Percentiles rank a stretch among this genome's conserved stretches.
These are phyloP conservation scores for Fusarium nurragi DNA, from an alignment of 2,329 filamentous ascomycete genomes.

Conservation along the genomic window DNA sequence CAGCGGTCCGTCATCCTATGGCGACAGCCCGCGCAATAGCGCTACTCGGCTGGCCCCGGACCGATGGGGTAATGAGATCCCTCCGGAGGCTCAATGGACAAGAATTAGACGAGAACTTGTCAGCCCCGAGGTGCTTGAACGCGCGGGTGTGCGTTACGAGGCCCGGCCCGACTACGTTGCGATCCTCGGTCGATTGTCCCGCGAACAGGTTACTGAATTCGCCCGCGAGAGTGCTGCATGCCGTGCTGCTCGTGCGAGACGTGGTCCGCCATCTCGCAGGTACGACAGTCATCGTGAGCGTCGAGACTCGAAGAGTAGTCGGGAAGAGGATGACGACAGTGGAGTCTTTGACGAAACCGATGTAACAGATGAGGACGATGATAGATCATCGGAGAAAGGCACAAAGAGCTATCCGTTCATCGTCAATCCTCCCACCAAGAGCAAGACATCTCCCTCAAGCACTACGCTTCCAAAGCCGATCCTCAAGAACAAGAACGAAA, in stretches of 20 bases:
- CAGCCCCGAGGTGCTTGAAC: constrained; percentile 66
- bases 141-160: constrained; percentile 67
- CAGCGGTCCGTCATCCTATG: constrained; percentile 48
- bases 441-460: constrained; percentile 49
- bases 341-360: constrained; percentile 47
- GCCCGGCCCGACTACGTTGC: constrained; percentile 70
- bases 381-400: constrained; percentile 45
- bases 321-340: constrained; percentile 47
- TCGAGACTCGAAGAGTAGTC: constrained; percentile 49
- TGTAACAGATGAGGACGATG: constrained; percentile 48
- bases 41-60: constrained; percentile 62
- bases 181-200: constrained; percentile 63
- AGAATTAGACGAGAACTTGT: constrained; percentile 64
- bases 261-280: constrained; percentile 12
- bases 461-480: constrained; percentile 63
- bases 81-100: constrained; percentile 67
- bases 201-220: constrained; percentile 61
- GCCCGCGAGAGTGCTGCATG: constrained; percentile 60
- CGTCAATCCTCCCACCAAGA: constrained; percentile 49
- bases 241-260: constrained; percentile 52
- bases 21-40: constrained; percentile 45
- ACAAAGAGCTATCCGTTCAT: constrained; percentile 51
- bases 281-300: constrained; percentile 31
- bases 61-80: constrained; percentile 64
- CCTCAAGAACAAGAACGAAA: constrained; percentile 68